phyloP scores from a whole-genome alignment of 306 rosid species.

The Trichosanthes cucumerina region DNA sequence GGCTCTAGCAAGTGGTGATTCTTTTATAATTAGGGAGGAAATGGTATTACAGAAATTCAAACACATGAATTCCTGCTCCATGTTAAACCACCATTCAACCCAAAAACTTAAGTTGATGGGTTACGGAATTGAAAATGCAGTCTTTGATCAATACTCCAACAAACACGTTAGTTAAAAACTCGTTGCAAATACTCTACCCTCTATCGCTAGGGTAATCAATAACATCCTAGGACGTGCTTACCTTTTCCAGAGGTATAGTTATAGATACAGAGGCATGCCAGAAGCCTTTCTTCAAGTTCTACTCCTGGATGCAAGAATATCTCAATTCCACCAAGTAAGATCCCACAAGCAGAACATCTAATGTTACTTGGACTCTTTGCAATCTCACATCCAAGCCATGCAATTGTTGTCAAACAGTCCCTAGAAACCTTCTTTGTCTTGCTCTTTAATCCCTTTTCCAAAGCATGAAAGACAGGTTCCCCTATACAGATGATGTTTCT shows the following conservation, averaged over 20 bases:
- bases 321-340: conserved; percentile 49
- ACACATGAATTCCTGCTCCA: background rate
- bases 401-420: conserved; percentile 47
- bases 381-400: conserved; percentile 80
- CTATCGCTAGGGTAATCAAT: background rate
- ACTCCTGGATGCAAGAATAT: conserved; percentile 63
- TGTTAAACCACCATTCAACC: background rate
- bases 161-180: background rate
- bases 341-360: conserved; percentile 52
- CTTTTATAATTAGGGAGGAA: background rate
- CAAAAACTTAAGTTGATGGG: background rate
- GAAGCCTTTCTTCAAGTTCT: conserved; percentile 66
- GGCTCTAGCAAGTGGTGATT: background rate
- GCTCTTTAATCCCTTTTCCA: conserved; percentile 55
- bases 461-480: conserved; percentile 43
- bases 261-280: conserved; percentile 64
- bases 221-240: conserved; percentile 7
- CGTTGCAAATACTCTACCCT: background rate
- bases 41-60: background rate
- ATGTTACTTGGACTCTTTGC: conserved; percentile 40
- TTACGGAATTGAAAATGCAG: background rate
- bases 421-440: conserved; percentile 44
- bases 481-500: conserved; percentile 40
- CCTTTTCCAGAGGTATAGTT: conserved; percentile 76
- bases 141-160: background rate